Evolutionary conservation across 495 filamentous ascomycete species (phyloP), one percentile per base, ranked within the genome.

Genomic region (Glonium stellatum): DNA sequence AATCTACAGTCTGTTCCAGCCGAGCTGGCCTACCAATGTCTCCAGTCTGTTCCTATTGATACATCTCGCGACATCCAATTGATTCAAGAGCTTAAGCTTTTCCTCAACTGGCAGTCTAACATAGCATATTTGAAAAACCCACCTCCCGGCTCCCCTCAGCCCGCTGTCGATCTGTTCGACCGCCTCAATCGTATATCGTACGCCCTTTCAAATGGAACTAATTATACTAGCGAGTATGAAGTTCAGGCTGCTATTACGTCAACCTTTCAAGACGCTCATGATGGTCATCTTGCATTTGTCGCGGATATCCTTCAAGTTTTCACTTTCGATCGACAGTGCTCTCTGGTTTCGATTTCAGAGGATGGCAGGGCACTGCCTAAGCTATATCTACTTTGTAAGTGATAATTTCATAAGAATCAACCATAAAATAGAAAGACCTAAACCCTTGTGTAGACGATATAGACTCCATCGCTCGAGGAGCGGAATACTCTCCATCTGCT

Each of bases 41-140:
- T 67, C 36, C 47, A 58, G 5, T 58, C 48, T 37, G 58, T 68
- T 12, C 67, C 67, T 4, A 51, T 70, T 44, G 66, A 70, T 34
- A 39, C 21, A 25, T 49, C 59, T 8, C 54, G 62, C 22, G 67
- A 62, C 19, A 57, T 61, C 44, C 39, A 21, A 1, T 61, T 71
- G 12, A n/a, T 73, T 31, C 41, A 63, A n/a, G 57, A 50, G 4
- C 41, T 73, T 5, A 37, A 53, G 27, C 67, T 69, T 15, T 73
- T 64, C 44, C 42, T 71, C n/a, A n/a, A 66, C 0, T 73, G 71
- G 71, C 71, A 73, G 58, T 70, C 62, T 31, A 73, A 67, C 39
- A 55, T 66, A 0, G 59, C 52, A n/a, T 64, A 57, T 15, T 59
- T 73, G 19, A 70, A 67, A 51, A 65, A 73, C 46, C 71, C 71